phyloP scores from a whole-genome alignment of 2,329 filamentous ascomycete species.

The Westerdykella ornata region DNA sequence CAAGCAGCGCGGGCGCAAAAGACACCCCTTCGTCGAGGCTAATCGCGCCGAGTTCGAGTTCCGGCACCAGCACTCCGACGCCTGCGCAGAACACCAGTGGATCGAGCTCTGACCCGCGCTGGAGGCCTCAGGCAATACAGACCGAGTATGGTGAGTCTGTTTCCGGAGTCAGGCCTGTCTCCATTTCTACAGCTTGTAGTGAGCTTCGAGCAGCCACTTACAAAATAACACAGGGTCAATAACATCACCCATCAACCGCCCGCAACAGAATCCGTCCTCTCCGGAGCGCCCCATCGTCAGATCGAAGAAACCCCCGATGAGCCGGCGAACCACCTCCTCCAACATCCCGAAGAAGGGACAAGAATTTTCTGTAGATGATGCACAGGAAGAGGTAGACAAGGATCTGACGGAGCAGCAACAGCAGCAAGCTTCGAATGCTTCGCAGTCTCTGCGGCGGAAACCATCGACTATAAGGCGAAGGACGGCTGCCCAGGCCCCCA shows the following conservation, averaged over 20 bases:
- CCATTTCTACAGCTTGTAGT: slow-evolving; percentile 2
- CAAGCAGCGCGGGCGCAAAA: slow-evolving; percentile 17
- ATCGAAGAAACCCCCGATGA: slow-evolving; percentile 65
- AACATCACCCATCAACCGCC: slow-evolving; percentile 28
- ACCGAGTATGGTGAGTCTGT: slow-evolving; percentile 30
- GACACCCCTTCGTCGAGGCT: slow-evolving; percentile 17
- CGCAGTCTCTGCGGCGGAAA: slow-evolving; percentile 43
- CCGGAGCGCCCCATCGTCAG: slow-evolving; percentile 19
- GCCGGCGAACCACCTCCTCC: slow-evolving; percentile 67
- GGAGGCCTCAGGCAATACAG: slow-evolving; percentile 21
- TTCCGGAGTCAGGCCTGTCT: neutral
- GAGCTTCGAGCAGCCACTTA: neutral
- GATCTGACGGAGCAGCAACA: slow-evolving; percentile 46
- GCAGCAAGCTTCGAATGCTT: slow-evolving; percentile 16
- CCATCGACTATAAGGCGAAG: slow-evolving; percentile 48
- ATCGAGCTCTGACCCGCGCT: slow-evolving; percentile 23
- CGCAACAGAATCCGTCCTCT: slow-evolving; percentile 16
- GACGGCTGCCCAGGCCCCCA: slow-evolving; percentile 41
- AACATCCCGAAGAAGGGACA: slow-evolving; percentile 72
- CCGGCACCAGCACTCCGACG: slow-evolving; percentile 20
- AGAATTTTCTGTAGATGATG: slow-evolving; percentile 88
- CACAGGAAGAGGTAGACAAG: slow-evolving; percentile 68
- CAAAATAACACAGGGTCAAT: slow-evolving; percentile 29
- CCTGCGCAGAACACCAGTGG: slow-evolving; percentile 9
- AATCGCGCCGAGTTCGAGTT: slow-evolving; percentile 23